Conservation (phyloP, 176 grass and related monocot genomes). For the Triticum aestivum region DNA sequence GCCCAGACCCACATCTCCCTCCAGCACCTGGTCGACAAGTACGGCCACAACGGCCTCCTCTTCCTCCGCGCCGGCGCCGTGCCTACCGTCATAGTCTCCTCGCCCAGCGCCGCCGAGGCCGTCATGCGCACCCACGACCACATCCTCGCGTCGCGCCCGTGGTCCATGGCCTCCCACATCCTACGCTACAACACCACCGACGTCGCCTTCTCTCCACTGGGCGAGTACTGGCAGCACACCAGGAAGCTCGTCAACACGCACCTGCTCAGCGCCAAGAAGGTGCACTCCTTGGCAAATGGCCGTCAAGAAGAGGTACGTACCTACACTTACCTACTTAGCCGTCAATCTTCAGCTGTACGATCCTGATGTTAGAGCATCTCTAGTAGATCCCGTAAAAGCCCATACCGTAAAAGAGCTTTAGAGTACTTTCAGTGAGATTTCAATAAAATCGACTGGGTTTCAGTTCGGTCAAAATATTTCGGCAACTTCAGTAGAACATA, state of each 20-base stretch:
- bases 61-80: constrained; percentile 2
- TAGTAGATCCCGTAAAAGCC: too few relatives aligned
- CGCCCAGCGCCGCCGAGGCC: background rate
- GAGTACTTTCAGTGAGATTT: too few relatives aligned
- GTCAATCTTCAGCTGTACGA: too few relatives aligned
- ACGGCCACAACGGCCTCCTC: background rate
- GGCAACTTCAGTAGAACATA: too few relatives aligned
- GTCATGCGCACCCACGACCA: constrained; percentile 15
- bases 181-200: background rate
- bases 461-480: too few relatives aligned
- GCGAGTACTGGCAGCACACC: constrained; percentile 1
- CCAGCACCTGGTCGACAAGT: background rate
- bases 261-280: background rate
- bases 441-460: too few relatives aligned
- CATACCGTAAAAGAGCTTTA: too few relatives aligned
- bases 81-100: background rate
- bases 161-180: constrained; percentile 4
- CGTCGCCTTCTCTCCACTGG: background rate
- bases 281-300: background rate
- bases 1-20: background rate
- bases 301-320: background rate
- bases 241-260: background rate
- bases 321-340: too few relatives aligned
- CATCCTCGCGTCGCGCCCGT: background rate
- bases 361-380: too few relatives aligned